Base-by-base conservation (phyloP, 768 basidiomycete species). In the Hypholoma sublateritium region DNA sequence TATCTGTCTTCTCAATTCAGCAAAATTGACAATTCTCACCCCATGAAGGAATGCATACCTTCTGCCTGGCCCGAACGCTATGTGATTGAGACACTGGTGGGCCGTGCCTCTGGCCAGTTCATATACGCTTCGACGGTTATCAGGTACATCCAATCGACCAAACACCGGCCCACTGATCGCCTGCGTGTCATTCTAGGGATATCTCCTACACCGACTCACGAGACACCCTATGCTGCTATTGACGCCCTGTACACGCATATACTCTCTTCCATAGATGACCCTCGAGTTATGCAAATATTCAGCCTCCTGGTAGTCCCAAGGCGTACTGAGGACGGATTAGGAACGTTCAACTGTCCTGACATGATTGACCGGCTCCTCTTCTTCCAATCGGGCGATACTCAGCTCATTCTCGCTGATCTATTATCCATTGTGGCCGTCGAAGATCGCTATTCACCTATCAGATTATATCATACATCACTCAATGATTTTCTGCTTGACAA, bases 51-150 rank as follows among this genome's bases (percentile, higher is more conserved):
- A 5, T 53, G 51, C 25, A 37, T 62, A n/a, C 43, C 35, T 17
- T n/a, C 55, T 12, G 41, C 55, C 1, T 66, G 65, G 65, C 65
- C 65, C 36, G 14, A 21, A 0, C 28, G 36, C 6, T 25, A 25
- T 2, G 58, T 50, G 13, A 53, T 62, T 39, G 50, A 57, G 1
- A 21, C 32, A 11, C 61, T 66, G 4, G 59, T 64, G 8, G 24
- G 28, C 2, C 64, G 60, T 28, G 50, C 63, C 4, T 61, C 63
- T n/a, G 63, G 63, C 3, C 61, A 62, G 32, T 66, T 66, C 39
- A 61, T 66, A 22, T 66, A 66, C 42, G 59, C 60, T 1, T 57
- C 65, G 5, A 66, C 65, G 5, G 58, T 61, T 4, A 57, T 64
- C 12, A 61, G 58, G 21, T 66, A 62, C 32, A 57, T 66, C n/a